Percentiles rank a stretch among this genome's conserved stretches.
Conservation (phyloP, 352 stramenopile species). For the Sclerospora graminicola region DNA sequence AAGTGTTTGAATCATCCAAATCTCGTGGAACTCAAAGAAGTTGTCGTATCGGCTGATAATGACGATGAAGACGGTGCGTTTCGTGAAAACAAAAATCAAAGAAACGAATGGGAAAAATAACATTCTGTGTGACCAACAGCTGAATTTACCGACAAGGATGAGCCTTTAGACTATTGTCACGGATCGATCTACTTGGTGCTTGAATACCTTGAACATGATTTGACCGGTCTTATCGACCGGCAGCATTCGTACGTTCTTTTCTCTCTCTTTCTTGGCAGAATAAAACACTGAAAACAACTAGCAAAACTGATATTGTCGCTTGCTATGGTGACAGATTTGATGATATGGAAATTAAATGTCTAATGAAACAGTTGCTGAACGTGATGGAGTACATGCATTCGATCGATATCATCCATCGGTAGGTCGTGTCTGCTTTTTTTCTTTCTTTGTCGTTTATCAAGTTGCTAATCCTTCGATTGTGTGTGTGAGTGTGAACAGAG, state of each 20-base stretch:
- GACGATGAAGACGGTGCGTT: conserved; percentile 67
- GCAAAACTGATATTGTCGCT: neutral
- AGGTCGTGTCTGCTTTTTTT: neutral
- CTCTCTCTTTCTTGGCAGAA: neutral
- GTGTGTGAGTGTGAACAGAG: conserved; percentile 15
- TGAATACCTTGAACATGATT: conserved; percentile 85
- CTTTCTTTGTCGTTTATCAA: neutral
- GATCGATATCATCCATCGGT: conserved; percentile 82
- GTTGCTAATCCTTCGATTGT: neutral
- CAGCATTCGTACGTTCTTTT: conserved; percentile 69
- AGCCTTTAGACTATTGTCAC: conserved; percentile 74
- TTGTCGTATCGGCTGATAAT: conserved; percentile 86
- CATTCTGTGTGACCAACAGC: conserved; percentile 17
- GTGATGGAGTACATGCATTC: conserved; percentile 86
- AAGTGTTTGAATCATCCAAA: conserved; percentile 93
- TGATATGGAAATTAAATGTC: conserved; percentile 79
- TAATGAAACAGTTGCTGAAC: conserved; percentile 80
- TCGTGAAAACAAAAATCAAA: neutral
- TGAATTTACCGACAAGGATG: conserved; percentile 79
- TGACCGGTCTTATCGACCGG: conserved; percentile 80
- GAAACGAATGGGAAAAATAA: neutral
- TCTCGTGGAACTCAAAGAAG: conserved; percentile 93
- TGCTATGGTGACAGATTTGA: conserved; percentile 40
- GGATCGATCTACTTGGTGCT: conserved; percentile 84
- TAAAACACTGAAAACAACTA: no score